Evolutionary conservation across 176 grass and related monocot species (phyloP).

Genomic region (Saccharum officinarum): DNA sequence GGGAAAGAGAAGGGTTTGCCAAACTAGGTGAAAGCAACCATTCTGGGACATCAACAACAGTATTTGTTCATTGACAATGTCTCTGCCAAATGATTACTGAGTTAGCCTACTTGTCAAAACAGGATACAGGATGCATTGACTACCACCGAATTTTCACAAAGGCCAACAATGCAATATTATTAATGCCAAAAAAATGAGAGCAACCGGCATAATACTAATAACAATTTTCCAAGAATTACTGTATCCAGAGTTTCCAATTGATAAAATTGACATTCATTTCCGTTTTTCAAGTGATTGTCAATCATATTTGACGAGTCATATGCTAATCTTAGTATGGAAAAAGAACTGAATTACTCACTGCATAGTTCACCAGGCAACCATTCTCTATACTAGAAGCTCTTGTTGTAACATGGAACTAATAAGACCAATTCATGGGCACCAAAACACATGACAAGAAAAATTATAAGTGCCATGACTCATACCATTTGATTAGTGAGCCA

Average conservation of each 20-base stretch:
- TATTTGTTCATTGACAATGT: background rate
- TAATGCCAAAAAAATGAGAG: background rate
- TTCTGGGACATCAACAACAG: background rate
- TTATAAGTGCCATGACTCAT: conserved; percentile 22
- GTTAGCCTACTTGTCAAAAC: conserved; percentile 3
- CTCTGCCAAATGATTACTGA: background rate
- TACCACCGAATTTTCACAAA: background rate
- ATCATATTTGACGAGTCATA: background rate
- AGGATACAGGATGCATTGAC: background rate
- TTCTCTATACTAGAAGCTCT: background rate
- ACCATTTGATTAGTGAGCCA: conserved; percentile 95
- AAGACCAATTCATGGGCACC: background rate
- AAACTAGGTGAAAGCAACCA: background rate
- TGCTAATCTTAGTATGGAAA: background rate
- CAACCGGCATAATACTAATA: background rate
- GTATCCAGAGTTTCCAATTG: background rate
- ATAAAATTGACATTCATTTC: background rate
- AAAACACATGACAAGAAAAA: background rate
- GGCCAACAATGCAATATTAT: background rate
- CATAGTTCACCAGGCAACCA: background rate
- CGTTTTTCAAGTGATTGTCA: background rate
- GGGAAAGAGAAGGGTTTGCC: background rate
- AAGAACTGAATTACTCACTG: background rate
- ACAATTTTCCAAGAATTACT: background rate
- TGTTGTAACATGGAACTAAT: background rate